Evolutionary conservation across 306 rosid species (phyloP).

Genomic region (Cicer cuneatum): DNA sequence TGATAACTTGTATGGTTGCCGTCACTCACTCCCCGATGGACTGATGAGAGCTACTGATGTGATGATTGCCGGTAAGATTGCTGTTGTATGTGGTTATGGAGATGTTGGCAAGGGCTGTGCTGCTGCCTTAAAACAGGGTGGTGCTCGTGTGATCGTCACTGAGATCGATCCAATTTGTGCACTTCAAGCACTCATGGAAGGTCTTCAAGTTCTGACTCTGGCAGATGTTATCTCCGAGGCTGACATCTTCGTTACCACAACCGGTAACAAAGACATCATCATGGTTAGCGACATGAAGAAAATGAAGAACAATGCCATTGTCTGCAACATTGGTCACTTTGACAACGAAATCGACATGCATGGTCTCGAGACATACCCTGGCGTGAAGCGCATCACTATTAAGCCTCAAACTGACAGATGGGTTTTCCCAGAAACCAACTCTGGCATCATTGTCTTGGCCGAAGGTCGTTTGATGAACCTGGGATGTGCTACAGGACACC

Average conservation of each 20-base stretch:
- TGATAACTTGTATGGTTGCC: conserved; percentile 97
- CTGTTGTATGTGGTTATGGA: conserved; percentile 84
- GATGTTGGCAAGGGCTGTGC: conserved; percentile 99
- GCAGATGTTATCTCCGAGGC: conserved; percentile 67
- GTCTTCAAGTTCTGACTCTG: conserved; percentile 73
- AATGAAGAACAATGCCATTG: conserved; percentile 97
- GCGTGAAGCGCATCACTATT: conserved; percentile 82
- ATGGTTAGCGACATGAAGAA: conserved; percentile 82
- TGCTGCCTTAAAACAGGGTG: conserved; percentile 88
- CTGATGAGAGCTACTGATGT: conserved; percentile 98
- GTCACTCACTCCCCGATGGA: conserved; percentile 98
- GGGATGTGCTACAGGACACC: conserved; percentile 99
- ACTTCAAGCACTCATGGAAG: conserved; percentile 97
- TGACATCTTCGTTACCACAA: conserved; percentile 92
- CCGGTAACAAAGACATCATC: conserved; percentile 98
- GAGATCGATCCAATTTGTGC: conserved; percentile 99
- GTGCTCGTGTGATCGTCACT: conserved; percentile 88
- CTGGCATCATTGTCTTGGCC: conserved; percentile 78
- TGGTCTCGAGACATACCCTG: conserved; percentile 82
- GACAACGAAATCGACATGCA: conserved; percentile 93
- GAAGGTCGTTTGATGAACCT: conserved; percentile 98
- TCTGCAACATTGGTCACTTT: conserved; percentile 97
- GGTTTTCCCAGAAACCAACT: conserved; percentile 84
- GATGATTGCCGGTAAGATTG: conserved; percentile 97
- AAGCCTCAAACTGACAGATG: conserved; percentile 98